Evolutionary conservation across 1,139 yeast species (phyloP), one percentile per base, ranked within the genome.

Genomic region (Lodderomyces margitis): DNA sequence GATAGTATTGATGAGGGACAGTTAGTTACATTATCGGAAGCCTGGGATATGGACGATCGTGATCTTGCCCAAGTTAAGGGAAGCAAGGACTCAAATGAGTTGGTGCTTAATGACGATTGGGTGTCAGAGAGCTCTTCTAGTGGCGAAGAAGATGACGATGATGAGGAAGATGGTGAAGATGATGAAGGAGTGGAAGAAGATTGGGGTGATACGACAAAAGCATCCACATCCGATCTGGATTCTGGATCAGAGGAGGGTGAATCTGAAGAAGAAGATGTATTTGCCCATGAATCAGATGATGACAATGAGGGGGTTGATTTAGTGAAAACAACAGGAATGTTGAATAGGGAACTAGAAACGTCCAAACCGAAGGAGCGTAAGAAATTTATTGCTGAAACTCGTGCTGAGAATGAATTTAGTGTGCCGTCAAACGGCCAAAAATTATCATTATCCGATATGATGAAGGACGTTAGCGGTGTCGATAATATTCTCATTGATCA

Each of bases 11-110:
- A 89, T 54, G 96, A 87, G 58, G 68, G 66, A 28, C 86, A 87
- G 52, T 70, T 89, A 45, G 77, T 86, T 42, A 78, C 95, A 0
- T 69, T 89, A 37, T 85, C 95, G 6, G 89, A 83, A 52, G 91
- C 87, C 5, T 89, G 96, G 96, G 97, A 86, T 59, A 61, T 81
- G 67, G 95, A 87, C 57, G 89, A 81, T 27, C 64, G 60, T 34
- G 83, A 78, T 46, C 58, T 64, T 46, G 54, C 55, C 21, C 56
- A 54, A 34, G 46, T 54, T 3, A 55, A 58, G 20, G 48, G 50
- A 16, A 41, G 40, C 2, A 42, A 50, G 14, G 52, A 50, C 8
- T 49, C 52, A 21, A 61, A 53, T 19, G 78, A 70, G 23, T 53
- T 75, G 5, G 74, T 74, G 5, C 48, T 51, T 36, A 44, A 61